Conservation (phyloP, 768 basidiomycete genomes). For the Tulasnella sp. region DNA sequence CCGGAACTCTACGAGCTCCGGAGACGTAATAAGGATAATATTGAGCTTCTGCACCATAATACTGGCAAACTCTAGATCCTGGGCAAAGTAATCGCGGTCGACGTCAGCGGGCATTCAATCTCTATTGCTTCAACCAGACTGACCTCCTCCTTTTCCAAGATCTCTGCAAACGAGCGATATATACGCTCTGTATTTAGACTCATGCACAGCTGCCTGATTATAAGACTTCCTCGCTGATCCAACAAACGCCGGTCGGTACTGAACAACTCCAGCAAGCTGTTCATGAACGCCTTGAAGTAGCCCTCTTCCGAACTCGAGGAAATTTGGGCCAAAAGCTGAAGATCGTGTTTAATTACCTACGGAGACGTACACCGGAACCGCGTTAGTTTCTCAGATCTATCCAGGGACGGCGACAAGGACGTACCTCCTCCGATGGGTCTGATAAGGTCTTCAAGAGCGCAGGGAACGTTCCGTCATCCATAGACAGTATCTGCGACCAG, state of each 20-base stretch:
- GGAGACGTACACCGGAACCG: background rate
- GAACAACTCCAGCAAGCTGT: conserved; percentile 86
- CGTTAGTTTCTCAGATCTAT: background rate
- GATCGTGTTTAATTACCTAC: conserved; percentile 89
- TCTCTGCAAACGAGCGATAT: conserved; percentile 92
- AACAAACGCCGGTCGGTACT: conserved; percentile 85
- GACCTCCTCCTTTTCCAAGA: conserved; percentile 96
- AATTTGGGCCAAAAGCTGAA: conserved; percentile 93
- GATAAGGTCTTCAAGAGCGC: conserved; percentile 91
- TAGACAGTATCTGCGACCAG: conserved; percentile 66
- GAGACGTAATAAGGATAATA: conserved; percentile 91
- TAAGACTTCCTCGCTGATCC: conserved; percentile 86
- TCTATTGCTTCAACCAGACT: background rate
- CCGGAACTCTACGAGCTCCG: conserved; percentile 90
- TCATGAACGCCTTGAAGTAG: conserved; percentile 94
- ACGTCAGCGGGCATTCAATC: background rate
- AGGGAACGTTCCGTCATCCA: conserved; percentile 96
- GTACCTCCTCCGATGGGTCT: conserved; percentile 88
- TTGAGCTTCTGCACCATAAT: conserved; percentile 97
- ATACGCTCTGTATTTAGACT: conserved; percentile 93
- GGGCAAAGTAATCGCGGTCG: background rate
- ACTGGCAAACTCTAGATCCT: conserved; percentile 97
- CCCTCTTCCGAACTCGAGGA: conserved; percentile 90
- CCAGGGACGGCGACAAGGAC: conserved; percentile 10
- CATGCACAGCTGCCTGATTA: conserved; percentile 88